Base-by-base conservation (phyloP, 345 rosid species). In the Lepidium aucheri region DNA sequence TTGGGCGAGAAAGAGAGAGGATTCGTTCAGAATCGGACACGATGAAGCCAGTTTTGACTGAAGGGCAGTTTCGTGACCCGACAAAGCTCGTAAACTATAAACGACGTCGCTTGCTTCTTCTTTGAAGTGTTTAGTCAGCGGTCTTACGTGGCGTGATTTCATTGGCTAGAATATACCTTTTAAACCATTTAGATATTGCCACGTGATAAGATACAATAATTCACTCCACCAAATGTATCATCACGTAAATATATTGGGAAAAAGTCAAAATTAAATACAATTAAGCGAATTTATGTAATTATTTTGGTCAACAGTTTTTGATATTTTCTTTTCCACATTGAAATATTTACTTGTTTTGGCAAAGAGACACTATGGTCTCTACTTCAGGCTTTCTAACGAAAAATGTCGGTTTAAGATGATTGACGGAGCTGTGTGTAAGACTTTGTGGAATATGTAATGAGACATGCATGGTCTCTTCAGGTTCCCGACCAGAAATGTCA, bases 81-180 rank as follows among this genome's bases (percentile, higher is more conserved):
- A 69, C 79, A 75, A 28, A 30, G 53, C 44, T 50, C 42, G 46
- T 52, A 20, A 59, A 75, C 72, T 65, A 1, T 30, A 64, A 75
- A 75, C 79, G 75, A 65, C 75, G 63, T 69, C 79, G 75, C 15
- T 43, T 53, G 45, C 6, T 47, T 16, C n/a, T 15, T 30, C 51
- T 18, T 13, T 38, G 18, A 6, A 28, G 0, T 30, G 9, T 53
- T 67, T 68, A 17, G 73, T 74, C 77, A 67, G 69, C 73, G 53
- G 20, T 9, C 34, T 39, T 39, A 53, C 69, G 69, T 74, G 77
- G 73, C 60, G 13, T 3, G 0, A 11, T 45, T 4, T 54, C 5
- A 74, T 74, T 74, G 73, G 77, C 2, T 0, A 0, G 1, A 9
- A 15, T 9, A 17, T 0, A 14, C 33, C 38, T 20, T 20, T 45